Evolutionary conservation across 495 filamentous ascomycete species (phyloP).

Genomic region (Trichoderma gamsii): DNA sequence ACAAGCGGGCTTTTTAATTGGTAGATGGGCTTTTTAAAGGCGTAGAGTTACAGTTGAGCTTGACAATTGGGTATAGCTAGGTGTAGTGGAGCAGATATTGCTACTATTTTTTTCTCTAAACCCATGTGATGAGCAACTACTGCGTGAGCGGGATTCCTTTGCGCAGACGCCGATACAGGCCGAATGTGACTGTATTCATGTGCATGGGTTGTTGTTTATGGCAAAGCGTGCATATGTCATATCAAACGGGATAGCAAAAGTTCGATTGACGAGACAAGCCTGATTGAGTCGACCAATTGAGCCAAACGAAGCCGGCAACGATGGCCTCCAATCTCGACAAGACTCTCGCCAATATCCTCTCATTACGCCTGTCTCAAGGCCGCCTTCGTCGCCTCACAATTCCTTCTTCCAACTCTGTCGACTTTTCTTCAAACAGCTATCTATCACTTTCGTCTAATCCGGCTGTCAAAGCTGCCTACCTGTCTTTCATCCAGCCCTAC

Average conservation of each 20-base stretch:
- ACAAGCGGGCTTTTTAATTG: background rate
- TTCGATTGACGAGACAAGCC: constrained; percentile 11
- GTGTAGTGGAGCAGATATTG: background rate
- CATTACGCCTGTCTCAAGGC: constrained; percentile 26
- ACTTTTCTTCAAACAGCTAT: constrained; percentile 62
- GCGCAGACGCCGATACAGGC: constrained; percentile 7
- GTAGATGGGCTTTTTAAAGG: background rate
- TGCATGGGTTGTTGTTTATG: too few relatives aligned
- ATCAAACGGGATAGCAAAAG: constrained; percentile 11
- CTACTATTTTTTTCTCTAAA: background rate
- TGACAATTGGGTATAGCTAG: background rate
- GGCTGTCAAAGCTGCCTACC: constrained; percentile 34
- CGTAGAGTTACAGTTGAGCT: background rate
- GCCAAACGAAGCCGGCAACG: background rate
- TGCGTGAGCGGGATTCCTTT: background rate
- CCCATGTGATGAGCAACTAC: background rate
- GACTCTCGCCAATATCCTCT: constrained; percentile 24
- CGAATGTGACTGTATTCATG: background rate
- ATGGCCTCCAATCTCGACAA: constrained; percentile 20
- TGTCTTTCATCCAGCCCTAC: constrained; percentile 24
- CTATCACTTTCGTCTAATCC: constrained; percentile 50
- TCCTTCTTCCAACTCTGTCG: constrained; percentile 31
- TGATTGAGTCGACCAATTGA: background rate
- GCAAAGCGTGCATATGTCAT: too few relatives aligned
- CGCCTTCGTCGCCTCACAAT: constrained; percentile 40